These are phyloP conservation scores for Yamadazyma olivae DNA, from an alignment of 805 yeast species.

Conservation along the genomic window DNA sequence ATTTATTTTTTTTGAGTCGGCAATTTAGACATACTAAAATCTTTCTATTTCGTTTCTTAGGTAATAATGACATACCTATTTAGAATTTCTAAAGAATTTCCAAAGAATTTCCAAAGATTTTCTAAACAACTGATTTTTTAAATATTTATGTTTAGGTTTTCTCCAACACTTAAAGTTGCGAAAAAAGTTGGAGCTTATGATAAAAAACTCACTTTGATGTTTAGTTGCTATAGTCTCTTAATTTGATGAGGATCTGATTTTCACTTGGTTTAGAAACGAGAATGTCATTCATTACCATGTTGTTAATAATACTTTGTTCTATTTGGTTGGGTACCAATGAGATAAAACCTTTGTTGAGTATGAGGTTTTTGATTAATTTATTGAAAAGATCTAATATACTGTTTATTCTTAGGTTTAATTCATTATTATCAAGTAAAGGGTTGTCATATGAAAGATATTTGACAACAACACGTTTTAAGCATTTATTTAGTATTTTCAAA, in stretches of 20 bases:
- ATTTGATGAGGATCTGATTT: conserved; percentile 1
- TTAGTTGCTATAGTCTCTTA: conserved; percentile 4
- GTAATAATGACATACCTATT: not conserved
- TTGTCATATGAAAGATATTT: conserved; percentile 7
- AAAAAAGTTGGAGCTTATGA: no score
- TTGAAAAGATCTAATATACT: conserved; percentile 3
- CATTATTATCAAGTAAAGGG: conserved; percentile 1
- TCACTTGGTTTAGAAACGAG: conserved; percentile 1
- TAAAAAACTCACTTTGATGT: no score
- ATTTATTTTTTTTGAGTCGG: conserved; percentile 15
- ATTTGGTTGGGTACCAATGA: not conserved
- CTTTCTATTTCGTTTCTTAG: conserved; percentile 16
- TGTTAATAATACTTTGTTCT: conserved; percentile 5
- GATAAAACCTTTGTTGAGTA: not conserved
- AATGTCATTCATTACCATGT: conserved; percentile 7
- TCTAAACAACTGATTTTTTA: no score
- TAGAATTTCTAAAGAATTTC: no score
- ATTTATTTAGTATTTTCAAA: conserved; percentile 2
- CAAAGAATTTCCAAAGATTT: no score
- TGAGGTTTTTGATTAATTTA: conserved; percentile 5
- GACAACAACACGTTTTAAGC: conserved; percentile 2
- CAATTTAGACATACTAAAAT: conserved; percentile 16
- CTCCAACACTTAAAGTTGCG: no score
- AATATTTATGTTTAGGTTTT: no score
- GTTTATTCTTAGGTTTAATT: conserved; percentile 3